phyloP scores from a whole-genome alignment of 805 yeast species.

The Candida cerambycidarum region DNA sequence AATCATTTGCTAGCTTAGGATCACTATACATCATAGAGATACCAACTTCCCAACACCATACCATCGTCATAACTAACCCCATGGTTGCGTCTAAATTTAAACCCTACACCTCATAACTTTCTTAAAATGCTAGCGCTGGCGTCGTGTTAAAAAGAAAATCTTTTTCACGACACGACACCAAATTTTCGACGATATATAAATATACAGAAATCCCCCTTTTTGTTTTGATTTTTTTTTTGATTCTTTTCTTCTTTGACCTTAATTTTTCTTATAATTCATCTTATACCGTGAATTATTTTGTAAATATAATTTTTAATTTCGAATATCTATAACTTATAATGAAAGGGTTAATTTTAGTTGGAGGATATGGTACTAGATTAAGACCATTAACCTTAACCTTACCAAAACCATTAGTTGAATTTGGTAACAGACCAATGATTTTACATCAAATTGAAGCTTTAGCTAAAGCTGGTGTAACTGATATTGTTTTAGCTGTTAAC shows the following conservation, averaged over 20 bases:
- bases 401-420: slow-evolving; percentile 97
- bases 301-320: no score
- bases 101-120: no score
- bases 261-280: neutral
- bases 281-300: neutral
- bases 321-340: slow-evolving; percentile 43
- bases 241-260: slow-evolving; percentile 5
- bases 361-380: slow-evolving; percentile 99
- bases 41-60: no score
- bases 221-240: slow-evolving; percentile 4
- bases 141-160: slow-evolving; percentile 2
- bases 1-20: no score
- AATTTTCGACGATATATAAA: slow-evolving; percentile 8
- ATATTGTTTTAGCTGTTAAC: slow-evolving; percentile 97
- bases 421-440: slow-evolving; percentile 99
- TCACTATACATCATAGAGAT: no score
- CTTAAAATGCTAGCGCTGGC: neutral
- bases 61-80: no score
- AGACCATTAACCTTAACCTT: slow-evolving; percentile 95
- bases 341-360: slow-evolving; percentile 98
- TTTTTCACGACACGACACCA: slow-evolving; percentile 10
- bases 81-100: no score
- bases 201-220: slow-evolving; percentile 5
- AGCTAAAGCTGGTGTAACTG: slow-evolving; percentile 98
- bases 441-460: slow-evolving; percentile 97